Base-by-base conservation (phyloP, 2,329 filamentous ascomycete genomes). In the Arachnomyces sp. region DNA sequence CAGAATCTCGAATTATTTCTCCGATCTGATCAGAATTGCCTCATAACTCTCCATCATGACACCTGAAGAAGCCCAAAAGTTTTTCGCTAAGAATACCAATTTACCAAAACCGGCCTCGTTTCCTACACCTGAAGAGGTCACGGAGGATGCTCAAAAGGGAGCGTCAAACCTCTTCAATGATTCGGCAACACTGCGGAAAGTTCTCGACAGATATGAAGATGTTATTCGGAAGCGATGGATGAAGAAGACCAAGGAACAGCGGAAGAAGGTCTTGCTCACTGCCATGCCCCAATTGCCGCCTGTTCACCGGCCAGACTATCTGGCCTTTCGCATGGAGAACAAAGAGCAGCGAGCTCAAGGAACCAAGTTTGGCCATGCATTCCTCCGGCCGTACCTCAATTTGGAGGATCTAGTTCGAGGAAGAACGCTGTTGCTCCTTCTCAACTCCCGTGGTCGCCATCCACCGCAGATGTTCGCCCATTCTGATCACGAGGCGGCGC, bases 311-410 rank as follows among this genome's bases (percentile, higher is more conserved):
- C 73, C 75, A 0, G 74, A 79, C 42, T 72, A 74, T 32, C 48
- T 52, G 8, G 52, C 48, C 21, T 50, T 60, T 21, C 43, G 39
- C 13, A 50, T 49, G 35, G 50, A 52, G 14, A 39, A 42, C 28
- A 42, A 40, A 14, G 17, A 18, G 15, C 18, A 16, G 14, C 34
- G 15, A 13, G 14, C 28, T 9, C 4, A 17, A 2, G 48, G 48
- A 3, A 51, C 50, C 7, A 44, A 46, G 11, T 49, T 57, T 15
- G 47, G 39, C 7, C 59, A 64, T 8, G 42, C 59, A 8, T 75
- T 59, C 45, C 51, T 74, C 28, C 75, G 66, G 62, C 75, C 76
- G 0, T 63, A 70, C 32, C 68, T 80, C 51, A 80, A 80, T 47
- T 57, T 73, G 28, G 71, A 80, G 40, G 76, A 80, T 48, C 56